Conservation (phyloP, 257 asterid genomes). For the Salvia miltiorrhiza region DNA sequence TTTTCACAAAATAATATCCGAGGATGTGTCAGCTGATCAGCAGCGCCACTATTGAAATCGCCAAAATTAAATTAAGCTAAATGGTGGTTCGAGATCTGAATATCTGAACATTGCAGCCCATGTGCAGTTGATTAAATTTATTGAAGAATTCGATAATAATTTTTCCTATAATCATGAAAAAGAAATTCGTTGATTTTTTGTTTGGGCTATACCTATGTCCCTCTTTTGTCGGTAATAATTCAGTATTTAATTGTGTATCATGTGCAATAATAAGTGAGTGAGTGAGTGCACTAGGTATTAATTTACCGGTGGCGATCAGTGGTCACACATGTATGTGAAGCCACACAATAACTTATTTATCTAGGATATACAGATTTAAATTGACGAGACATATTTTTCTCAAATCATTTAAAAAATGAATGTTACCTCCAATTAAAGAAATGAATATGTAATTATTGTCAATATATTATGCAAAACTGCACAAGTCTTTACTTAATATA, state of each 20-base stretch:
- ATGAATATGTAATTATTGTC: no score
- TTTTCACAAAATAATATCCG: neutral
- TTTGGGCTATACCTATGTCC: constrained; percentile 23
- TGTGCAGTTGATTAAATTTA: constrained; percentile 34
- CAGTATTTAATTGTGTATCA: constrained; percentile 11
- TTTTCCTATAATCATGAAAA: neutral
- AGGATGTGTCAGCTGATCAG: constrained; percentile 17
- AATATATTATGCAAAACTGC: no score
- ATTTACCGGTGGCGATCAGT: neutral
- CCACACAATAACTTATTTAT: neutral
- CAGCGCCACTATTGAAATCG: neutral
- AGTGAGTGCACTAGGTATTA: neutral
- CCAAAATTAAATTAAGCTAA: neutral
- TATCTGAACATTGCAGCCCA: constrained; percentile 28
- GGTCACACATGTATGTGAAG: neutral
- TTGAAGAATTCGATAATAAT: constrained; percentile 10
- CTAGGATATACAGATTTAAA: no score
- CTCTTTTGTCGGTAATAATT: constrained; percentile 55
- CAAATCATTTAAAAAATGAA: no score
- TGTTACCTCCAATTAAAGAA: no score
- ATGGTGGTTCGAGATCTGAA: constrained; percentile 37
- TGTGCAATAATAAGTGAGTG: constrained; percentile 27
- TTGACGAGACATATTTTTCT: no score
- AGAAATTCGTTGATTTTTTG: constrained; percentile 10
- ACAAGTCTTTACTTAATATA: no score